Conservation (phyloP, 495 filamentous ascomycete genomes). For the Barbatosphaeria neglecta region DNA sequence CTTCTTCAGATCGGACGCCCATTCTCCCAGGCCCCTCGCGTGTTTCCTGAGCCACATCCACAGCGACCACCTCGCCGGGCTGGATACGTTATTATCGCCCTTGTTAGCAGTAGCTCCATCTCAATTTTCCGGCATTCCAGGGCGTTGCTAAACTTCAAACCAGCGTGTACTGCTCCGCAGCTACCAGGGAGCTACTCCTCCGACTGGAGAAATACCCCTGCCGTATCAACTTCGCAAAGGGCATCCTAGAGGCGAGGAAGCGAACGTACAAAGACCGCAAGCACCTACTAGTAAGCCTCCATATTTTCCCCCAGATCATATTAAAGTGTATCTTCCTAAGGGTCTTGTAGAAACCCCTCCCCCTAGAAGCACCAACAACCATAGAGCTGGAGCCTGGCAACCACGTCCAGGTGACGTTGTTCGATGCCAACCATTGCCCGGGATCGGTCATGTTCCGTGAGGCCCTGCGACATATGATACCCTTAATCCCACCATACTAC, state of each 20-base stretch:
- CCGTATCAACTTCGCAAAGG: conserved; percentile 65
- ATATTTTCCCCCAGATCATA: background rate
- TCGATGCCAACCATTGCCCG: conserved; percentile 87
- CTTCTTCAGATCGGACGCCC: conserved; percentile 58
- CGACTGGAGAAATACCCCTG: conserved; percentile 65
- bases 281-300: conserved; percentile 43
- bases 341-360: conserved; percentile 57
- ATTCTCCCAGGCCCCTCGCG: conserved; percentile 53
- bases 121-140: background rate
- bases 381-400: conserved; percentile 62
- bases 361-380: conserved; percentile 66
- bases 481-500: background rate
- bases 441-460: conserved; percentile 82
- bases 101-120: conserved; percentile 35
- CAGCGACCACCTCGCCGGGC: conserved; percentile 76
- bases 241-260: conserved; percentile 60
- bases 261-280: conserved; percentile 65
- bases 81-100: conserved; percentile 63
- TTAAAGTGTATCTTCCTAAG: conserved; percentile 3
- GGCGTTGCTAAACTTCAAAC: background rate
- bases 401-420: conserved; percentile 65
- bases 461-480: no score
- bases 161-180: conserved; percentile 75
- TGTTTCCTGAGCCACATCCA: conserved; percentile 93
- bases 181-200: conserved; percentile 68